Conservation (phyloP, 179 eudicot species). For the Silene noctiflora region DNA sequence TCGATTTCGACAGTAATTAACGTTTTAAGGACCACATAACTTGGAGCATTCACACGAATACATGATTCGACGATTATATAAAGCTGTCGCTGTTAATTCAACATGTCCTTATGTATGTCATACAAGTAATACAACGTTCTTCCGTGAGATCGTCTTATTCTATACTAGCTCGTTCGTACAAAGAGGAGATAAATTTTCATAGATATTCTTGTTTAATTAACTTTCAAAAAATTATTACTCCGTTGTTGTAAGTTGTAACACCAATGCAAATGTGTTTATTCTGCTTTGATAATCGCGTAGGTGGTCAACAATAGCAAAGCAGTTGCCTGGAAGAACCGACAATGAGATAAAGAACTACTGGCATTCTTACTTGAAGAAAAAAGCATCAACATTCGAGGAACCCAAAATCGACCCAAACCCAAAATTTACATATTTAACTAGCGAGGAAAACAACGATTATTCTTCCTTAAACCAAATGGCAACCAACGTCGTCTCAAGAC, state of each 20-base stretch:
- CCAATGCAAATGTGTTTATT: neutral
- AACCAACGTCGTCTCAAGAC: slow-evolving; percentile 16
- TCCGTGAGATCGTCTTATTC: no score
- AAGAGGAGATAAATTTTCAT: no score
- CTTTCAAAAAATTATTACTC: no score
- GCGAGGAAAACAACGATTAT: slow-evolving; percentile 7
- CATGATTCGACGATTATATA: neutral
- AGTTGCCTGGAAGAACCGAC: slow-evolving; percentile 79
- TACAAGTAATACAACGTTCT: no score
- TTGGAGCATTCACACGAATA: neutral
- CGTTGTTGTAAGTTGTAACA: no score
- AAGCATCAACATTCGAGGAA: slow-evolving; percentile 15
- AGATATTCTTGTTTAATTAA: no score
- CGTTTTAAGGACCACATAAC: neutral
- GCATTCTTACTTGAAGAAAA: slow-evolving; percentile 79
- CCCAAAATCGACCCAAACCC: slow-evolving; percentile 12
- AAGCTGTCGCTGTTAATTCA: neutral
- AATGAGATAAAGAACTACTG: slow-evolving; percentile 84
- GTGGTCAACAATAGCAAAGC: slow-evolving; percentile 82
- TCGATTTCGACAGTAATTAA: slow-evolving; percentile 1
- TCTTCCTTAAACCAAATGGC: slow-evolving; percentile 23
- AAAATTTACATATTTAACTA: slow-evolving; percentile 1
- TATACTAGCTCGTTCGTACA: no score
- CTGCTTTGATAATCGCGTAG: slow-evolving; percentile 29
- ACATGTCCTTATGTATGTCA: neutral